Conservation (phyloP, 176 grass and related monocot genomes). For the Hsuehochloa calcarea region DNA sequence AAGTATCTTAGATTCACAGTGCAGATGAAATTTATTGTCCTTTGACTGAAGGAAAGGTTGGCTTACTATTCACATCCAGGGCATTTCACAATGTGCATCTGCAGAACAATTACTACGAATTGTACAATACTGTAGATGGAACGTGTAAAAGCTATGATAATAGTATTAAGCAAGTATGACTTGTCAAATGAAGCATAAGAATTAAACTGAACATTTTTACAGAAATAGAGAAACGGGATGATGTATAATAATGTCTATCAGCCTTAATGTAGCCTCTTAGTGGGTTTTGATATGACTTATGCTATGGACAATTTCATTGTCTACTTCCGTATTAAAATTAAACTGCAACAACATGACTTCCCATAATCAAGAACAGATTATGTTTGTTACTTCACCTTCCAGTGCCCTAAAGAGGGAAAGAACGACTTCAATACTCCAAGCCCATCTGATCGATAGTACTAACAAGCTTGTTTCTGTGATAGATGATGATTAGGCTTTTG, state of each 20-base stretch:
- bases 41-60: constrained; percentile 36
- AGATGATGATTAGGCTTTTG: background rate
- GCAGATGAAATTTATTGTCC: constrained; percentile 28
- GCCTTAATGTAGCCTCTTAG: background rate
- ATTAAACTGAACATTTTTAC: background rate
- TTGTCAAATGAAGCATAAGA: constrained; percentile 12
- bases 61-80: constrained; percentile 6
- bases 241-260: constrained; percentile 2
- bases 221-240: constrained; percentile 3
- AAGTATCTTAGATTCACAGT: constrained; percentile 29
- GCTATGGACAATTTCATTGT: background rate
- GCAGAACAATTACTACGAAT: constrained; percentile 6
- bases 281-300: background rate
- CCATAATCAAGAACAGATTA: background rate
- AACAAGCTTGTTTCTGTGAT: background rate
- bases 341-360: constrained; percentile 1
- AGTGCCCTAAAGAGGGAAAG: background rate
- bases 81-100: constrained; percentile 23
- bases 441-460: background rate
- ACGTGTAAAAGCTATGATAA: constrained; percentile 8
- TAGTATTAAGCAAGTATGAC: constrained; percentile 18
- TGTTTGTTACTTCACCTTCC: constrained; percentile 11
- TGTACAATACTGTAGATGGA: background rate
- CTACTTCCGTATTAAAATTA: background rate
- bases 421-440: background rate